Conservation (phyloP, 371 early-diverging fungal genomes). For the Rhizopus stolonifer region DNA sequence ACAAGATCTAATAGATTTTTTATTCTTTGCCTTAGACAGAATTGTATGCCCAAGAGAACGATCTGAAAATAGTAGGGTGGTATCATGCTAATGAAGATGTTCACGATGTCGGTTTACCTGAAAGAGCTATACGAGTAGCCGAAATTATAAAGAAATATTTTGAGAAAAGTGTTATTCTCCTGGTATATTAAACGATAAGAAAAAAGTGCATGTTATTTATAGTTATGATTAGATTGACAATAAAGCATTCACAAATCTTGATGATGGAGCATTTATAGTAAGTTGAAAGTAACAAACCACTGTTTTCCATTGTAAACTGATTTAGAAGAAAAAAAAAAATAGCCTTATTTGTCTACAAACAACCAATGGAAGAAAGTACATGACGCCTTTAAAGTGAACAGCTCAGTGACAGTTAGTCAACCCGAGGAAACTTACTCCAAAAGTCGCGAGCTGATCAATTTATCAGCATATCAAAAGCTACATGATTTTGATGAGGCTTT, state of each 20-base stretch:
- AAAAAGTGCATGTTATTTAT: no score
- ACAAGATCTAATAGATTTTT: neutral
- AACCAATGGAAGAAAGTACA: slow-evolving; percentile 51
- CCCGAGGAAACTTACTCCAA: slow-evolving; percentile 32
- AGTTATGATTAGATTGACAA: slow-evolving; percentile 43
- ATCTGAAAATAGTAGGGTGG: slow-evolving; percentile 58
- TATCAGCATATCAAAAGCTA: slow-evolving; percentile 46
- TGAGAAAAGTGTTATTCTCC: slow-evolving; percentile 36
- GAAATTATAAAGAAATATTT: slow-evolving; percentile 43
- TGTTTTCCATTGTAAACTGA: no score
- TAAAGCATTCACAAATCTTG: slow-evolving; percentile 23
- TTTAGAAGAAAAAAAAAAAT: neutral
- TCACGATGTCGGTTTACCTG: slow-evolving; percentile 45
- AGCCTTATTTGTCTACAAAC: slow-evolving; percentile 48
- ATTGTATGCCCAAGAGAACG: slow-evolving; percentile 43
- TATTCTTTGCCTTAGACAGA: slow-evolving; percentile 40
- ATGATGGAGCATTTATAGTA: slow-evolving; percentile 33
- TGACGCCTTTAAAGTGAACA: no score
- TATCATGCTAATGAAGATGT: slow-evolving; percentile 60
- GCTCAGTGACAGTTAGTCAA: slow-evolving; percentile 27
- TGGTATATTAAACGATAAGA: slow-evolving; percentile 46
- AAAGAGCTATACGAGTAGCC: slow-evolving; percentile 53
- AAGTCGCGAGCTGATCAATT: slow-evolving; percentile 33
- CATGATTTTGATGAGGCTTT: slow-evolving; percentile 78
- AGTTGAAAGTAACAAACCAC: no score